phyloP scores from a whole-genome alignment of 2,329 filamentous ascomycete species.

The Monilinia laxa region DNA sequence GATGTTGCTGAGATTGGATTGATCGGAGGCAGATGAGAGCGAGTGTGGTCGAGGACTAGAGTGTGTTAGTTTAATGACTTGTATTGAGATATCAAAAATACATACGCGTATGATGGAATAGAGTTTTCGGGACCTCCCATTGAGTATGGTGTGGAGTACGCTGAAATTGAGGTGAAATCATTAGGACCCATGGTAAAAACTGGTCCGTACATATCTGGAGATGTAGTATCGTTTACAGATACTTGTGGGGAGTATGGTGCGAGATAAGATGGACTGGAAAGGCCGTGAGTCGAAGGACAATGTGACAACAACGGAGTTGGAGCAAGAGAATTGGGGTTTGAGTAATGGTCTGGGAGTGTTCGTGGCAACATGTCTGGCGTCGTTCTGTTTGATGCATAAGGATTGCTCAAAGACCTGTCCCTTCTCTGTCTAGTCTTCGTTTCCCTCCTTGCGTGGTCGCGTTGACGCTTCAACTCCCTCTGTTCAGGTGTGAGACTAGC shows the following conservation, averaged over 20 bases:
- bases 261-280: slow-evolving; percentile 37
- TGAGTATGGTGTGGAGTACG: slow-evolving; percentile 37
- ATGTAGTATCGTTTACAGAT: slow-evolving; percentile 28
- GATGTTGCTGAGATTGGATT: slow-evolving; percentile 26
- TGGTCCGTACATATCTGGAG: slow-evolving; percentile 38
- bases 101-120: slow-evolving; percentile 36
- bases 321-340: slow-evolving; percentile 34
- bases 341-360: slow-evolving; percentile 36
- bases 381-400: slow-evolving; percentile 36
- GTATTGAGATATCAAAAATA: background rate
- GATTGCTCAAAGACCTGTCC: slow-evolving; percentile 40
- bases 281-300: slow-evolving; percentile 30
- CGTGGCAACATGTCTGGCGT: slow-evolving; percentile 40
- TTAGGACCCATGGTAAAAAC: slow-evolving; percentile 39
- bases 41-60: slow-evolving; percentile 35
- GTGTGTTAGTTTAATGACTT: slow-evolving; percentile 21
- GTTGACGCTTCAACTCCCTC: slow-evolving; percentile 60
- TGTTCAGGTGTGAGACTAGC: slow-evolving; percentile 57
- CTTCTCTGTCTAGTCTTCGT: slow-evolving; percentile 56
- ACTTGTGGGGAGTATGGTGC: slow-evolving; percentile 36
- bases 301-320: slow-evolving; percentile 39
- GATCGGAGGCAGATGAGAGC: slow-evolving; percentile 37
- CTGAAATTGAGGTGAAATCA: slow-evolving; percentile 34
- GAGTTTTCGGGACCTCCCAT: slow-evolving; percentile 28
- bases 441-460: slow-evolving; percentile 58